phyloP scores from a whole-genome alignment of 805 yeast genomes.

The Candida manassasensis region DNA sequence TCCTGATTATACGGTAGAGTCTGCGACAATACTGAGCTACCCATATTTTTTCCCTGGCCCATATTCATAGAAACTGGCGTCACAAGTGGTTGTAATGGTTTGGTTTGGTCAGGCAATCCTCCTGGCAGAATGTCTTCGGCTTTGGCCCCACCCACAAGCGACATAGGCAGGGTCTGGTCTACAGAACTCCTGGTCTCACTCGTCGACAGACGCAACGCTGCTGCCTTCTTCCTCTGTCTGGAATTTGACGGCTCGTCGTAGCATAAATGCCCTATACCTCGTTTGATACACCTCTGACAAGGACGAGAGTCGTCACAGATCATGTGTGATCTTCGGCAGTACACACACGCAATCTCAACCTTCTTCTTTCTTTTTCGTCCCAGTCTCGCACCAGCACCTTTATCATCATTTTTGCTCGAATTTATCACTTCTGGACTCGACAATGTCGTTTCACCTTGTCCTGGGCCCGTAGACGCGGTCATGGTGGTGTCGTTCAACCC shows the following conservation, averaged over 20 bases:
- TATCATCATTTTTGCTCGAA: constrained; percentile 3
- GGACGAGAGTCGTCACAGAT: constrained; percentile 79
- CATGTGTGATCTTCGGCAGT: constrained; percentile 91
- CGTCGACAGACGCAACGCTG: constrained; percentile 15
- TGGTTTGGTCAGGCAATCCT: neutral
- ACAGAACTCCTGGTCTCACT: constrained; percentile 7
- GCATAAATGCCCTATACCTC: constrained; percentile 86
- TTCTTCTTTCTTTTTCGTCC: constrained; percentile 42
- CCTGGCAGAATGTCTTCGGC: constrained; percentile 1
- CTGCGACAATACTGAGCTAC: constrained; percentile 32
- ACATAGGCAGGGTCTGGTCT: constrained; percentile 5
- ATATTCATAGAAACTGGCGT: constrained; percentile 6
- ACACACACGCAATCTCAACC: constrained; percentile 73
- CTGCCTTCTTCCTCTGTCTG: constrained; percentile 37
- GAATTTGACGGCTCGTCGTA: constrained; percentile 59
- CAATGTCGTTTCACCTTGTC: neutral
- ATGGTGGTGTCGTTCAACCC: neutral
- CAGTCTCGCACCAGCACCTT: neutral
- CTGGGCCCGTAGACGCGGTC: neutral
- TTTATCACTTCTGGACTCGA: neutral
- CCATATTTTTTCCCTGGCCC: constrained; percentile 9
- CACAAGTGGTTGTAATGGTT: constrained; percentile 3
- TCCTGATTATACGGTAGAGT: constrained; percentile 50
- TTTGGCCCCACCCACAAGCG: constrained; percentile 2
- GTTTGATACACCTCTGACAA: constrained; percentile 76